Percentiles rank a stretch among this genome's conserved stretches.
These are phyloP conservation scores for Galerina sulciceps DNA, from an alignment of 768 basidiomycete genomes.

Conservation along the genomic window DNA sequence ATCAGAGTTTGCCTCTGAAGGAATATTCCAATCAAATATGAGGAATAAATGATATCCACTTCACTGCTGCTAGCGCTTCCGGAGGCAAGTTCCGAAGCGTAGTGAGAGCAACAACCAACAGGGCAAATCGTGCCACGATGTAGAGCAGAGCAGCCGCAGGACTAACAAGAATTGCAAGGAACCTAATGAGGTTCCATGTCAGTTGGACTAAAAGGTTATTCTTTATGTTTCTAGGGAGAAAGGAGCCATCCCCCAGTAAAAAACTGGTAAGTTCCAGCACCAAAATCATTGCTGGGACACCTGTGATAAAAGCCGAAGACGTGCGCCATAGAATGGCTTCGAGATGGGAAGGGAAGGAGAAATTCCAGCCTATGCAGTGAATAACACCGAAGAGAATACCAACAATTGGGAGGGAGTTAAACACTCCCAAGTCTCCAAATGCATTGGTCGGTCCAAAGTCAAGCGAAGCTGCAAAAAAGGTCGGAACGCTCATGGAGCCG, in stretches of 20 bases:
- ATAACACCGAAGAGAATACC: slow-evolving; percentile 27
- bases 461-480: background rate
- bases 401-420: background rate
- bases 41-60: slow-evolving; percentile 6
- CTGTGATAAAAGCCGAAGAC: background rate
- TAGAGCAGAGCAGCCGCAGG: too few relatives aligned
- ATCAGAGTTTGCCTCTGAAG: too few relatives aligned
- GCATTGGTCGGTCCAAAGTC: background rate
- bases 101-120: background rate
- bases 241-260: too few relatives aligned
- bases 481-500: too few relatives aligned
- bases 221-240: too few relatives aligned
- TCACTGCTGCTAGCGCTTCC: background rate
- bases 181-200: too few relatives aligned
- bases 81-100: background rate
- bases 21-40: too few relatives aligned
- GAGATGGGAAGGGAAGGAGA: slow-evolving; percentile 19
- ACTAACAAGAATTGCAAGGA: too few relatives aligned
- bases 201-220: too few relatives aligned
- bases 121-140: background rate
- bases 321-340: background rate
- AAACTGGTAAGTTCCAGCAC: too few relatives aligned
- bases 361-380: slow-evolving; percentile 29
- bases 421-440: background rate
- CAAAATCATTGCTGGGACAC: background rate